Base-by-base conservation (phyloP, 768 basidiomycete genomes). In the Boletus rubropictus region DNA sequence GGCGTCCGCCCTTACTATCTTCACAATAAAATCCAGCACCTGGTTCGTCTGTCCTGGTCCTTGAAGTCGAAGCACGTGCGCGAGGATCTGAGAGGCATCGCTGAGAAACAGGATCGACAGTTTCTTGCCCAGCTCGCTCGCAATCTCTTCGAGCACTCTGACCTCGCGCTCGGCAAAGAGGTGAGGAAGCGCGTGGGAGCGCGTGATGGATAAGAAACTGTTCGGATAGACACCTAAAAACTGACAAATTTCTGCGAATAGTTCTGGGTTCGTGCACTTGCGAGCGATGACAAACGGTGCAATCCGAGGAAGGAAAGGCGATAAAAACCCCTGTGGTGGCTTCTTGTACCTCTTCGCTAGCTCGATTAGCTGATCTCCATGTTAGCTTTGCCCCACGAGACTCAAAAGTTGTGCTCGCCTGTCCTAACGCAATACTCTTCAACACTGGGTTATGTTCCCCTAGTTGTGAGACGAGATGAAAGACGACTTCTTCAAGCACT, bases 301-400 rank as follows among this genome's bases (percentile, higher is more conserved):
- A 33, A 94, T 73, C 29, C 76, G 71, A 25, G 79, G 73, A 49
- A 90, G 71, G 61, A 84, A 83, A 2, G 89, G 90, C 7, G 77
- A 74, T 12, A 89, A 61, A 36, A 93, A 72, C 12, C 73, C 73
- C 58, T 89, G 88, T 0, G 81, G 75, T 0, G 71, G 65, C 59
- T 86, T 86, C 27, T 78, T 73, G 53, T 81, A 74, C 43, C 74
- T 62, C 44, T 76, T 81, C 20, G 81, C 74, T 15, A 89, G 58
- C 1, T 72, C 70, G 12, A 75, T 61, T 21, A 91, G 71, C 88
- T 92, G 50, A 25, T n/a, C 14, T 34, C 44, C 36, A 44, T 29
- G 29, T 55, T 20, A 54, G 43, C 34, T 44, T 33, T 6, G 27
- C 20, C 35, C 11, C 20, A 43, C 32, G 31, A 43, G 1, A 36